Evolutionary conservation across 192 early-diverging fungal genomes (phyloP).

Genomic region (Lunasporangiospora selenospora): DNA sequence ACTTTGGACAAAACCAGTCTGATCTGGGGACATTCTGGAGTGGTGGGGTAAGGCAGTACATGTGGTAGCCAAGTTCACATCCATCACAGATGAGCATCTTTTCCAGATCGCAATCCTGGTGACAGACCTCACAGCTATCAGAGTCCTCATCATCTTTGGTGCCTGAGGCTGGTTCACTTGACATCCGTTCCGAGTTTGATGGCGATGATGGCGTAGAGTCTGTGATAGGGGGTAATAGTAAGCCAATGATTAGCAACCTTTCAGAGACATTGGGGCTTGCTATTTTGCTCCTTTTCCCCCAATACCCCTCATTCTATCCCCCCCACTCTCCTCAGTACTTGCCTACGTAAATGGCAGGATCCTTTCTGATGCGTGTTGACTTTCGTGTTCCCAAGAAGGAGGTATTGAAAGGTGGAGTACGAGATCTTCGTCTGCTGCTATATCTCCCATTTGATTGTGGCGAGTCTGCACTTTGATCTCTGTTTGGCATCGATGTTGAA

Average conservation of each 20-base stretch:
- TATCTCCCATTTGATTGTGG: conserved; percentile 4
- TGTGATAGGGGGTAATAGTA: too few species aligned
- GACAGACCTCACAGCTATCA: conserved; percentile 57
- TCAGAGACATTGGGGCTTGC: too few species aligned
- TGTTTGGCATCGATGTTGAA: conserved; percentile 2
- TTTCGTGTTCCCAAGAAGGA: conserved; percentile 20
- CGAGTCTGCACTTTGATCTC: neutral
- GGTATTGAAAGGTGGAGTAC: neutral
- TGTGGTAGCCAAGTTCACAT: conserved; percentile 86
- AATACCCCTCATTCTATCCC: too few species aligned
- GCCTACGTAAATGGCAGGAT: conserved; percentile 40
- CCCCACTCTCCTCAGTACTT: too few species aligned
- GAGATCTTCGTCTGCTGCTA: conserved; percentile 3
- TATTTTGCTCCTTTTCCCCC: too few species aligned
- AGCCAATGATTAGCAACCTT: too few species aligned
- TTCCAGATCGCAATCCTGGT: conserved; percentile 52
- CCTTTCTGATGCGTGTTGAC: conserved; percentile 45
- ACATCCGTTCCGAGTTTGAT: conserved; percentile 32
- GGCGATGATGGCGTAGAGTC: conserved; percentile 40
- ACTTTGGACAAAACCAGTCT: conserved; percentile 91
- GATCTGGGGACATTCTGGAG: conserved; percentile 52
- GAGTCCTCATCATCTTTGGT: conserved; percentile 56
- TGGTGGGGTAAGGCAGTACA: conserved; percentile 78
- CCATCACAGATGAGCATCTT: conserved; percentile 87
- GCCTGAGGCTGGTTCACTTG: conserved; percentile 23